Conservation (phyloP, 352 stramenopile species). For the Pythium dissimile region DNA sequence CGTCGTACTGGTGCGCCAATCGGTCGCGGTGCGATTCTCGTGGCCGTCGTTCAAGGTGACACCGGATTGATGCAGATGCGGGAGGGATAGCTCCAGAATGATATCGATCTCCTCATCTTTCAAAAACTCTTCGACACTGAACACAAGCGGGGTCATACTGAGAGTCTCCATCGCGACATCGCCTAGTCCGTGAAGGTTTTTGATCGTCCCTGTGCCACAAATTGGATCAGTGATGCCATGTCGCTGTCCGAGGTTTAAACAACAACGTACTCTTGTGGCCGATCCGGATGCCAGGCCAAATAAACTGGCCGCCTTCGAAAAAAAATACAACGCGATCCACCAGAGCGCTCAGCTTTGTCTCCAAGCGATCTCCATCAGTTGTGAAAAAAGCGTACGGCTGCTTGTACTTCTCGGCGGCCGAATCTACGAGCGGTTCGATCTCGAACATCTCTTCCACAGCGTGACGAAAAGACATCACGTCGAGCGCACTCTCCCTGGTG, state of each 20-base stretch:
- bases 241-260: background rate
- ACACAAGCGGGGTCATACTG: conserved; percentile 64
- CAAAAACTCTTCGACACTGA: conserved; percentile 67
- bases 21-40: conserved; percentile 50
- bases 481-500: conserved; percentile 29
- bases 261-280: conserved; percentile 51
- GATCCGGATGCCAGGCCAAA: conserved; percentile 60
- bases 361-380: conserved; percentile 37
- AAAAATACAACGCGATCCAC: conserved; percentile 52
- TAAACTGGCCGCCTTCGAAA: conserved; percentile 73
- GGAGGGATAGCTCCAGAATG: conserved; percentile 60
- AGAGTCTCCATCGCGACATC: conserved; percentile 52
- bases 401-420: conserved; percentile 46
- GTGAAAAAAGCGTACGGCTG: conserved; percentile 61
- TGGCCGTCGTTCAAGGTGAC: conserved; percentile 63
- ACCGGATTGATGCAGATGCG: conserved; percentile 50
- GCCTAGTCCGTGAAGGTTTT: conserved; percentile 37
- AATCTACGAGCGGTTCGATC: conserved; percentile 25
- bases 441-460: conserved; percentile 36
- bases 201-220: conserved; percentile 26
- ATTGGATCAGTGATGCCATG: background rate
- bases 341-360: conserved; percentile 28
- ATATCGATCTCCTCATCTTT: conserved; percentile 69
- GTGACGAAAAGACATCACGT: conserved; percentile 28
- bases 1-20: conserved; percentile 75